Percentiles rank a stretch among this genome's conserved stretches.
These are phyloP conservation scores for Microdochium nivale DNA, from an alignment of 2,329 filamentous ascomycete species.

Conservation along the genomic window DNA sequence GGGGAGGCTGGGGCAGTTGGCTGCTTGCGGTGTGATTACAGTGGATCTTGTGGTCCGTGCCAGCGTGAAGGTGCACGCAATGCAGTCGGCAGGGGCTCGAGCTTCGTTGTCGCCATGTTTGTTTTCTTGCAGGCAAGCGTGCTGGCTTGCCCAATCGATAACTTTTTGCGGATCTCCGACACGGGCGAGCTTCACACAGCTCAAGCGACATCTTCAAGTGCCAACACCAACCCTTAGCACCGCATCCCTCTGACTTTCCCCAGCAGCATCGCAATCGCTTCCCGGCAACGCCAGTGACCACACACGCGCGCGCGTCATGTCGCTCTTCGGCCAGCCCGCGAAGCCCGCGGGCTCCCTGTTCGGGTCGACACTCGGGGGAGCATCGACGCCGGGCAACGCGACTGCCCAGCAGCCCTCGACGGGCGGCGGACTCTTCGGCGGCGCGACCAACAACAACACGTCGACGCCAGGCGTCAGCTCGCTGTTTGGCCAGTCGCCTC, in stretches of 20 bases:
- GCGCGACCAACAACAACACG: conserved; percentile 1
- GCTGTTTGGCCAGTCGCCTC: conserved; percentile 2
- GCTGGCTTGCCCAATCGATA: background rate
- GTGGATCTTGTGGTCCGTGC: background rate
- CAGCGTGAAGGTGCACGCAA: background rate
- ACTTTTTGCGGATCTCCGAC: background rate
- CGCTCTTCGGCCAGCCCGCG: conserved; percentile 8
- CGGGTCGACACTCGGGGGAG: conserved; percentile 1
- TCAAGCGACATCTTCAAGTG: background rate
- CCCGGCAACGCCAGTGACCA: background rate
- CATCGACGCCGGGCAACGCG: too few species aligned
- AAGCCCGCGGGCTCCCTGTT: conserved; percentile 6
- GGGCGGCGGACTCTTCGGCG: conserved; percentile 12
- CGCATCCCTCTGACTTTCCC: background rate
- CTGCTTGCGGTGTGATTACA: background rate
- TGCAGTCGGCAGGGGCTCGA: background rate
- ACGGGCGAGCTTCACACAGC: background rate
- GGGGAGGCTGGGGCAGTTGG: too few species aligned
- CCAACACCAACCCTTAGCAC: background rate
- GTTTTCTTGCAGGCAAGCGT: background rate
- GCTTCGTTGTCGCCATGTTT: background rate
- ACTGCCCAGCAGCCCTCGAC: conserved; percentile 7
- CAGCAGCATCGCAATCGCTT: background rate
- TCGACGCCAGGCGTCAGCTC: conserved; percentile 1
- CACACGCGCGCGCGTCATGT: conserved; percentile 9